These are phyloP conservation scores for Aspergillus ochraceus DNA, from an alignment of 2,329 filamentous ascomycete species.

Conservation along the genomic window DNA sequence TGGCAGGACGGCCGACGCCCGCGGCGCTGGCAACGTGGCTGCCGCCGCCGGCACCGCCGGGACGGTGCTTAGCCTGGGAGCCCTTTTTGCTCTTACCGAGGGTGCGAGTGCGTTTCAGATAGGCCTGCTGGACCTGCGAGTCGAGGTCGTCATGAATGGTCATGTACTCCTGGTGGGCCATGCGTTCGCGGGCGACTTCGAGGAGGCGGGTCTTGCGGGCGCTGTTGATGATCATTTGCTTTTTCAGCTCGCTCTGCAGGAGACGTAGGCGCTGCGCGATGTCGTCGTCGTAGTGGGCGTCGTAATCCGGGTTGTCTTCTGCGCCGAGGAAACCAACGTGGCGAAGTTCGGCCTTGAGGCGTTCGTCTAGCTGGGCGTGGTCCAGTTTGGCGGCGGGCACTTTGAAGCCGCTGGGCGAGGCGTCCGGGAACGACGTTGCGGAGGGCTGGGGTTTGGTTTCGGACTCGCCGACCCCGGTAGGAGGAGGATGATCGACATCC, in stretches of 20 bases:
- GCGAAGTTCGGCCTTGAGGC: conserved; percentile 84
- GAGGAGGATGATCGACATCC: conserved; percentile 45
- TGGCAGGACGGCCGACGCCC: conserved; percentile 56
- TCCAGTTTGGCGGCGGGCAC: conserved; percentile 77
- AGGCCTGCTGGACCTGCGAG: conserved; percentile 89
- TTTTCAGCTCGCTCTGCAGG: conserved; percentile 77
- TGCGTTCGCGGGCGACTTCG: conserved; percentile 84
- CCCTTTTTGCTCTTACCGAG: conserved; percentile 94
- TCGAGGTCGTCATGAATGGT: conserved; percentile 97
- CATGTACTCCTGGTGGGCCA: conserved; percentile 95
- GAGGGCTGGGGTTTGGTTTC: conserved; percentile 56
- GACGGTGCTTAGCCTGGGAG: conserved; percentile 58
- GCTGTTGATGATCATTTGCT: conserved; percentile 83
- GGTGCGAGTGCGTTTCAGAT: conserved; percentile 90
- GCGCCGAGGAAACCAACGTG: conserved; percentile 83
- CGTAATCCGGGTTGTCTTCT: conserved; percentile 74
- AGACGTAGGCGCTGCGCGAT: conserved; percentile 85
- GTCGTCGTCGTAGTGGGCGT: conserved; percentile 89
- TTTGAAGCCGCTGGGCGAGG: conserved; percentile 74
- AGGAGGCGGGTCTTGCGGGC: conserved; percentile 84
- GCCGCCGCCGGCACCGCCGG: conserved; percentile 71
- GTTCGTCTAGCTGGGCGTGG: conserved; percentile 83
- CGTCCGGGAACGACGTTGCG: conserved; percentile 78
- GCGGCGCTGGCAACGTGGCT: conserved; percentile 52
- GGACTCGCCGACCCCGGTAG: conserved; percentile 44